phyloP scores from a whole-genome alignment of 2,329 filamentous ascomycete genomes.

The Knoxdaviesia proteae region DNA sequence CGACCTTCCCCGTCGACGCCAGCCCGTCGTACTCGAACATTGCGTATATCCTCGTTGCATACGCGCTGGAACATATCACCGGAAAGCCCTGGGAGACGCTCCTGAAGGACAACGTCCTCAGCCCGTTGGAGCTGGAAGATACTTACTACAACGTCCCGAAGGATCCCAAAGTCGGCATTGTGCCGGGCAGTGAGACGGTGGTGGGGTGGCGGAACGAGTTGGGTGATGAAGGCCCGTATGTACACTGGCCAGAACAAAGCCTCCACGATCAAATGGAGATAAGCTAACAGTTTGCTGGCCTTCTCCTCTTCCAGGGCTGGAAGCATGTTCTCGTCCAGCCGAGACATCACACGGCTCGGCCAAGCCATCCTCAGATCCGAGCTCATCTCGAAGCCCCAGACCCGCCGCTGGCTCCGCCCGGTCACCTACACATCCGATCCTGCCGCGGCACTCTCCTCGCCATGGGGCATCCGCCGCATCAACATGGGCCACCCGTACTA shows the following conservation, averaged over 20 bases:
- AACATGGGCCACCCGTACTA: conserved; percentile 3
- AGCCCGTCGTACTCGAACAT: conserved; percentile 17
- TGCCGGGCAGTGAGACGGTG: conserved; percentile 5
- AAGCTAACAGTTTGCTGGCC: neutral
- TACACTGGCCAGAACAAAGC: neutral
- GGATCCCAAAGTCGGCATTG: conserved; percentile 6
- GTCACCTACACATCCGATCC: conserved; percentile 12
- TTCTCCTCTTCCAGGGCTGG: conserved; percentile 5
- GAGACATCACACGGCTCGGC: conserved; percentile 15
- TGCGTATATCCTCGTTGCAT: conserved; percentile 15
- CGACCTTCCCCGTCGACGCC: conserved; percentile 12
- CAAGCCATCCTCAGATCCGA: conserved; percentile 14
- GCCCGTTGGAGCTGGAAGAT: conserved; percentile 11
- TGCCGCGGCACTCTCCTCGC: conserved; percentile 15
- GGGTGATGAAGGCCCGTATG: conserved; percentile 7
- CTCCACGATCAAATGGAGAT: no score
- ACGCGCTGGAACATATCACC: conserved; percentile 18
- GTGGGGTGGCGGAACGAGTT: conserved; percentile 9
- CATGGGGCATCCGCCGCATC: conserved; percentile 18
- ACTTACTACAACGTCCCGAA: conserved; percentile 9
- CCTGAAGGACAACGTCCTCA: conserved; percentile 12
- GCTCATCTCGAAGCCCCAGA: conserved; percentile 12
- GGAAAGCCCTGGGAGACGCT: conserved; percentile 10
- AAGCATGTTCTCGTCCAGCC: conserved; percentile 12
- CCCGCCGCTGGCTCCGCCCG: conserved; percentile 18